Evolutionary conservation across 345 rosid species (phyloP).

Genomic region (Punica granatum): DNA sequence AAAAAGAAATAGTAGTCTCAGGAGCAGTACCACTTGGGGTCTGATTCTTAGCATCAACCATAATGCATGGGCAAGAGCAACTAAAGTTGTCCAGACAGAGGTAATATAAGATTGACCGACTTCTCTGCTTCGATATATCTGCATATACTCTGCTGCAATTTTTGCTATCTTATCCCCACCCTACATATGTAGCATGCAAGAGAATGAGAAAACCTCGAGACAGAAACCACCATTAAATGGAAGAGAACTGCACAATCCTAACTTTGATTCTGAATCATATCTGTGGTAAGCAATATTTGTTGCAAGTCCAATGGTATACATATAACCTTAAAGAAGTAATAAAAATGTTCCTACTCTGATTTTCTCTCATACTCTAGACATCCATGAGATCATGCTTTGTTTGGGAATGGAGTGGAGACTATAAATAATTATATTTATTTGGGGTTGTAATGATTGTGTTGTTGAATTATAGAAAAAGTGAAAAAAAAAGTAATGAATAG

Average conservation of each 20-base stretch:
- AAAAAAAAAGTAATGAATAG: no score
- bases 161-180: conserved; percentile 18
- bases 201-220: background rate
- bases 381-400: no score
- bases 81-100: conserved; percentile 72
- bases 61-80: conserved; percentile 58
- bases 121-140: conserved; percentile 88
- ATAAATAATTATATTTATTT: no score
- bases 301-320: background rate
- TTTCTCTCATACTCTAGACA: no score
- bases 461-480: no score
- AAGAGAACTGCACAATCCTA: background rate
- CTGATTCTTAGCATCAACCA: conserved; percentile 74
- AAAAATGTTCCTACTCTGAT: no score
- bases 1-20: conserved; percentile 4
- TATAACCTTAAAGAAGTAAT: no score
- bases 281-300: background rate
- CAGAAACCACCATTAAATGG: background rate
- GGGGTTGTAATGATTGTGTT: no score
- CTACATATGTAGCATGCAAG: conserved; percentile 16
- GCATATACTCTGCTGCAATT: conserved; percentile 42
- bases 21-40: conserved; percentile 68
- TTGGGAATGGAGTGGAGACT: no score
- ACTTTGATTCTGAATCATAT: background rate
- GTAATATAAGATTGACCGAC: conserved; percentile 92